Base-by-base conservation (phyloP, 2,329 filamentous ascomycete species). In the Biscogniauxia marginata region DNA sequence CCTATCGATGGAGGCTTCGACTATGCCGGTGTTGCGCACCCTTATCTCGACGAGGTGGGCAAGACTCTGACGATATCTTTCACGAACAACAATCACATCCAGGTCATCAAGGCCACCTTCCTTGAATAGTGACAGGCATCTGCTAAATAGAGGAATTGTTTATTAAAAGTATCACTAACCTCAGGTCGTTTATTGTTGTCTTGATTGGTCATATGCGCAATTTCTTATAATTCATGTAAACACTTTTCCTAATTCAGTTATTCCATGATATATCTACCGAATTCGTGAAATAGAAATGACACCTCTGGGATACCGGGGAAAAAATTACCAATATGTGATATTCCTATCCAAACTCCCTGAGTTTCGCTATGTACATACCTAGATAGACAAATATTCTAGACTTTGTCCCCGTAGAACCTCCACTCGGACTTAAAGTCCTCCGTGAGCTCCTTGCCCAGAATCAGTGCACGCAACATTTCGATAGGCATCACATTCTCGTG, bases 401-500 rank as follows among this genome's bases (percentile, higher is more conserved):
- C 30, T 6, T 39, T 60, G 30, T 64, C 58, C 1, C 64, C 70
- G 59, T 81, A 80, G 61, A 82, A 85, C 62, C 66, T 79, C 81
- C 82, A 84, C 39, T 68, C 65, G 1, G 78, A 69, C 60, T 76
- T 74, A 55, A 77, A 80, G 13, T 82, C 74, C 18, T 67, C 63
- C 20, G 63, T 61, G 20, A 85, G 59, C 16, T 74, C 70, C 56
- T 75, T 64, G 3, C 73, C 70, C 46, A 75, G 65, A 8, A 84
- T 55, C 53, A 83, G 60, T 2, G 80, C 80, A 46, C 82, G 70
- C 30, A 84, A 63, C 57, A 84, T 64, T 68, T 84, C 82, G 52
- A 83, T 77, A 0, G 81, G 79, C 77, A 84, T 82, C 48, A 75
- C 71, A 55, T 82, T 83, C 0, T 76, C 75, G 46, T 64, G 73